Base-by-base conservation (phyloP, 169 alveolate genomes). In the Cryptosporidium ryanae region DNA sequence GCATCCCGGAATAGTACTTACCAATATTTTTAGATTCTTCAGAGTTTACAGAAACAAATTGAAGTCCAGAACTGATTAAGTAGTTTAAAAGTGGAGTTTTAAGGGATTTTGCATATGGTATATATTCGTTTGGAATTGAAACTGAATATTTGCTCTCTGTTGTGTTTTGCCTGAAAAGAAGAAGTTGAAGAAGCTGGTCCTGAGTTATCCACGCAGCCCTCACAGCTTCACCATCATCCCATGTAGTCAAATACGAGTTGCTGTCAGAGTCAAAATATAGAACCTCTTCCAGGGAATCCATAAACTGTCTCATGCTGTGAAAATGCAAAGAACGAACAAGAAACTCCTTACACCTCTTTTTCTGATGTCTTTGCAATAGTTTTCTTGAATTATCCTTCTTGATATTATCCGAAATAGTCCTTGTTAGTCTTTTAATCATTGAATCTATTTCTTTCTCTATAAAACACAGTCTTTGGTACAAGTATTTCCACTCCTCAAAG, bases 191-290 rank as follows among this genome's bases (percentile, higher is more conserved):
- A n/a, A 76, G 71, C 52, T 76, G 87, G 13, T 76, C 87, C 34
- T 76, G 87, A 25, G 48, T 54, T 38, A 76, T 59, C 87, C 87
- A 76, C n/a, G 87, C 57, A 32, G 71, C 87, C 34, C 87, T 76
- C 0, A 76, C 87, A 15, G 87, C 68, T 49, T 76, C 87, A 0
- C 87, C 87, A 23, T 76, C 87, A 44, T 76, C 87, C 87, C 87
- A 76, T 21, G 87, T 76, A 17, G 87, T 76, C 32, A 76, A 76
- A 34, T 76, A 76, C 23, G 7, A 23, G 15, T 65, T 65, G 43
- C 63, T 32, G 2, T 55, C 46, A 44, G 64, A 57, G 50, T 76
- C 87, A 76, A 59, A 76, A 21, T 76, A 76, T 18, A 76, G 46
- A 59, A 76, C 71, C 64, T 76, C 87, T 46, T 76, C 87, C 23